Conservation (phyloP, 805 yeast genomes). For the Pichia deserticola region DNA sequence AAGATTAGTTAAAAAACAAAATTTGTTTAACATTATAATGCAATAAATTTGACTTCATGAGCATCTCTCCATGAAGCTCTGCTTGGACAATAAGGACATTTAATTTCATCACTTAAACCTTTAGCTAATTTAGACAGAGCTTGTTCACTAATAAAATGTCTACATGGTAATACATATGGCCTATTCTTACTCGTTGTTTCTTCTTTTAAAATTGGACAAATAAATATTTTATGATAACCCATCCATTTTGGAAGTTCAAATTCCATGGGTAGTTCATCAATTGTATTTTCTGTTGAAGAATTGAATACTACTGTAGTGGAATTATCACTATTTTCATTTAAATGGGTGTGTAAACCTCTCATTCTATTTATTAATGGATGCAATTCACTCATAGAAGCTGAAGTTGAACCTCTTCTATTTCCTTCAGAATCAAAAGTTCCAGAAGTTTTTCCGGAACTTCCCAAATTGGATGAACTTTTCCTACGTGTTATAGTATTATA, state of each 20-base stretch:
- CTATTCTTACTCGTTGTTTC: conserved; percentile 54
- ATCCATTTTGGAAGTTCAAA: conserved; percentile 11
- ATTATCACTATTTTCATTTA: neutral
- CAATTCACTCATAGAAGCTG: neutral
- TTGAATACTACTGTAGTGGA: neutral
- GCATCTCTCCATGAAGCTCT: conserved; percentile 25
- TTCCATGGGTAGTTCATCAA: conserved; percentile 34
- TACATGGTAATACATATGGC: conserved; percentile 34
- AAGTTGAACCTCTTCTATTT: neutral
- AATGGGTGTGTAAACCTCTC: neutral
- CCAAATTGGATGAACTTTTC: conserved; percentile 21
- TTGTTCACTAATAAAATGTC: conserved; percentile 51
- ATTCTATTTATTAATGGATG: neutral
- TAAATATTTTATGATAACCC: conserved; percentile 38
- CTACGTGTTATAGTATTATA: conserved; percentile 28
- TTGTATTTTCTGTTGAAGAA: neutral
- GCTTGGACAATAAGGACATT: conserved; percentile 68
- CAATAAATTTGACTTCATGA: conserved; percentile 1
- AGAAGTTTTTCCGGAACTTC: neutral
- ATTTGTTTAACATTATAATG: neutral
- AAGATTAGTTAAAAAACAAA: no score
- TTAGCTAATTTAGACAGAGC: conserved; percentile 41
- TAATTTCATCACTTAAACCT: conserved; percentile 28
- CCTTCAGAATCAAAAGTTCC: neutral
- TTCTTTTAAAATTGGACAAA: conserved; percentile 62